Conservation (phyloP, 805 yeast species). For the Myxozyma melibiosi region DNA sequence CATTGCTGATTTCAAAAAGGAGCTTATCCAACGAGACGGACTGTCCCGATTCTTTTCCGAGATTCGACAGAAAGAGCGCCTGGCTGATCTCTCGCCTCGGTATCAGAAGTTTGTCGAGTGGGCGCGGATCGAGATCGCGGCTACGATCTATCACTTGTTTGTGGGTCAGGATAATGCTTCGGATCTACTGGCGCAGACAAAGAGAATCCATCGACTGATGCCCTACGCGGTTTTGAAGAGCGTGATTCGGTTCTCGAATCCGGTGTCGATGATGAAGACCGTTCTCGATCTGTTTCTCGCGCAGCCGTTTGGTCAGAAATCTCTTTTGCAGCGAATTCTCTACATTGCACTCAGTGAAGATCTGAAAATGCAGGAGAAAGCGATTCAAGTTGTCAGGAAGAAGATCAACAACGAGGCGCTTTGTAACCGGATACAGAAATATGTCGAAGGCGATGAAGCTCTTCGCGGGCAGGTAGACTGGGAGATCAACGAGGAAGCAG, state of each 20-base stretch:
- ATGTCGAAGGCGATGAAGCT: conserved; percentile 40
- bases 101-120: conserved; percentile 74
- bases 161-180: conserved; percentile 80
- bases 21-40: conserved; percentile 57
- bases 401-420: conserved; percentile 40
- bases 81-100: conserved; percentile 65
- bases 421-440: conserved; percentile 40
- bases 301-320: conserved; percentile 69
- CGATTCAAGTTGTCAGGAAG: conserved; percentile 43
- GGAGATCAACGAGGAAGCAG: conserved; percentile 39
- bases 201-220: conserved; percentile 70
- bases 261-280: conserved; percentile 77
- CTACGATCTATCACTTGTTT: conserved; percentile 77
- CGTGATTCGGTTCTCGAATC: conserved; percentile 80
- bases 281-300: conserved; percentile 80
- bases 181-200: conserved; percentile 70
- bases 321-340: conserved; percentile 73
- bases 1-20: conserved; percentile 61
- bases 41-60: conserved; percentile 65
- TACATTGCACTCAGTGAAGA: conserved; percentile 75
- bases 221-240: conserved; percentile 81
- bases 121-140: conserved; percentile 80
- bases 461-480: conserved; percentile 41
- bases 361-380: conserved; percentile 60
- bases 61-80: conserved; percentile 55